These are phyloP conservation scores for Ogataea angusta DNA, from an alignment of 805 yeast species.

Conservation along the genomic window DNA sequence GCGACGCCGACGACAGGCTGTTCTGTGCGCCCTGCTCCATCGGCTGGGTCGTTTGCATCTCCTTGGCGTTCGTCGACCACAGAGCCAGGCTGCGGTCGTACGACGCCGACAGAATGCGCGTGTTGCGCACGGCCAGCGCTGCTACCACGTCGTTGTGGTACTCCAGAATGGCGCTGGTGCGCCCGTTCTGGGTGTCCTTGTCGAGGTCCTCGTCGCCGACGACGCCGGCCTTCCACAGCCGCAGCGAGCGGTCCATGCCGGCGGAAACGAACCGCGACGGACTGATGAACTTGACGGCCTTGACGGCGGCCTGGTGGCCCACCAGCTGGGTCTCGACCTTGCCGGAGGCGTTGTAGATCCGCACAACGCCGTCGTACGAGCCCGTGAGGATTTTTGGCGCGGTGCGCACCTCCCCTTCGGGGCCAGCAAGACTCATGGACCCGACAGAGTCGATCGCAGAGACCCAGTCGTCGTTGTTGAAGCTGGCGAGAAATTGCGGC, in stretches of 20 bases:
- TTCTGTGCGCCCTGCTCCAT: constrained; percentile 39
- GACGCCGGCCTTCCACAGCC: constrained; percentile 77
- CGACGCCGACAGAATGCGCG: constrained; percentile 77
- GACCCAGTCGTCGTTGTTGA: constrained; percentile 93
- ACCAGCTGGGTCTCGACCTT: constrained; percentile 72
- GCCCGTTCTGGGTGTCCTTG: constrained; percentile 48
- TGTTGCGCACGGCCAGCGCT: constrained; percentile 58
- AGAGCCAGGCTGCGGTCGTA: constrained; percentile 76
- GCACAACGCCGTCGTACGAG: constrained; percentile 90
- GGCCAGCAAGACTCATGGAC: constrained; percentile 31
- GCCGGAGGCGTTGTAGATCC: constrained; percentile 84
- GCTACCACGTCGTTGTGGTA: constrained; percentile 92
- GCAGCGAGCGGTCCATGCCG: constrained; percentile 84
- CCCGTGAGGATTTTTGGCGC: constrained; percentile 75
- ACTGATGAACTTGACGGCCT: constrained; percentile 75
- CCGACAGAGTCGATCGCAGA: constrained; percentile 59
- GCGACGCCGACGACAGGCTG: constrained; percentile 70
- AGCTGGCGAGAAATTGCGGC: constrained; percentile 87
- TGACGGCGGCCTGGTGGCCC: constrained; percentile 88
- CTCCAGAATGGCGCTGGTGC: constrained; percentile 78
- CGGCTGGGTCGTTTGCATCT: constrained; percentile 62
- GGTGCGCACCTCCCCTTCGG: constrained; percentile 27
- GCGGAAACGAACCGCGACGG: constrained; percentile 75
- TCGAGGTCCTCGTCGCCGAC: constrained; percentile 43
- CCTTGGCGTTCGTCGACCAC: constrained; percentile 87